Conservation (phyloP, 2,329 filamentous ascomycete genomes). For the Pseudofabraea citricarpa region DNA sequence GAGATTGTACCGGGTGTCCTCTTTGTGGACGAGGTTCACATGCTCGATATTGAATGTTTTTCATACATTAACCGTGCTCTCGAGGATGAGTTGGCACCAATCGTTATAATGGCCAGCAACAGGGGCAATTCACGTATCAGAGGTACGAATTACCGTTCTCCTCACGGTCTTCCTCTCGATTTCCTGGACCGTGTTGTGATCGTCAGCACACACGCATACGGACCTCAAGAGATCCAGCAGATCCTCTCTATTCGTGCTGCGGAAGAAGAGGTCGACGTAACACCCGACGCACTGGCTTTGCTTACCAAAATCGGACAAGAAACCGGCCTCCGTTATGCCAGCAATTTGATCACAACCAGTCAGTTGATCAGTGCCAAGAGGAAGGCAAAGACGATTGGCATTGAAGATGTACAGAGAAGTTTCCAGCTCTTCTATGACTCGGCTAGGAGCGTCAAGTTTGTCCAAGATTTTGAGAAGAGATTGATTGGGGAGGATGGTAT, state of each 20-base stretch:
- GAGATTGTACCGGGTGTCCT: constrained; percentile 96
- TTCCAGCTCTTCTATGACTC: constrained; percentile 95
- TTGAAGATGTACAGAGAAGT: constrained; percentile 88
- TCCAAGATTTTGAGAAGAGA: constrained; percentile 83
- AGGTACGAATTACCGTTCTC: constrained; percentile 88
- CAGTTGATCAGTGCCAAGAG: constrained; percentile 84
- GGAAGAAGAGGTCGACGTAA: constrained; percentile 92
- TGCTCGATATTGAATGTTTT: constrained; percentile 99
- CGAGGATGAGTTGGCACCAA: constrained; percentile 89
- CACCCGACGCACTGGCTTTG: constrained; percentile 82
- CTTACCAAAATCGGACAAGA: constrained; percentile 95
- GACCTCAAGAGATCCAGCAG: constrained; percentile 78
- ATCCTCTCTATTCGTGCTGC: constrained; percentile 89
- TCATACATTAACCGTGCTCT: constrained; percentile 97
- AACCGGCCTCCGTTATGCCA: constrained; percentile 89
- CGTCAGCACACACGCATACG: constrained; percentile 87
- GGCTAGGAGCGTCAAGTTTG: constrained; percentile 81
- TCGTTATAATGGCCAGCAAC: constrained; percentile 99
- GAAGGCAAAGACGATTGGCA: constrained; percentile 73
- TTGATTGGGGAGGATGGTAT: constrained; percentile 83
- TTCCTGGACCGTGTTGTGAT: constrained; percentile 96
- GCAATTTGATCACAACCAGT: constrained; percentile 93
- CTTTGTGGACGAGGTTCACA: constrained; percentile 99
- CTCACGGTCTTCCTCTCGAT: constrained; percentile 90
- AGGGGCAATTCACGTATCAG: constrained; percentile 86